Evolutionary conservation across 352 stramenopile species (phyloP).

Genomic region (Phytopythium kandeliae): DNA sequence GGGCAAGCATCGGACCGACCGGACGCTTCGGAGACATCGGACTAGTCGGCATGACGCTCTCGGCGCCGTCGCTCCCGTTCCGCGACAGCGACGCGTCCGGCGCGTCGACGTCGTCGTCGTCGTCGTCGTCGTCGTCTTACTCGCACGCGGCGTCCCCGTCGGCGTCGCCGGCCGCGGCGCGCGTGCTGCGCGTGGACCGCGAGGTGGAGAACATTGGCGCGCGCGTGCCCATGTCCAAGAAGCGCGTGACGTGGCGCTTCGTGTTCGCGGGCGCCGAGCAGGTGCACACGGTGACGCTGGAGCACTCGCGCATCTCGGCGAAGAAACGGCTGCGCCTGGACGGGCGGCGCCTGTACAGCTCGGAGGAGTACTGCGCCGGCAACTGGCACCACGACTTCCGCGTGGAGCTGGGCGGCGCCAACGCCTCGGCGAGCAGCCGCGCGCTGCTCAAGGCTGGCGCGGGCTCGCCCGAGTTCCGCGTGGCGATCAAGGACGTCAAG

Average conservation of each 20-base stretch:
- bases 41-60: slow-evolving; percentile 33
- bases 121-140: too few relatives aligned
- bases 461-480: slow-evolving; percentile 27
- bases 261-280: slow-evolving; percentile 66
- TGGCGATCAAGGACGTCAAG: slow-evolving; percentile 73
- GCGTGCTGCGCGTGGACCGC: slow-evolving; percentile 55
- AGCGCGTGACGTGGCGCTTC: slow-evolving; percentile 82
- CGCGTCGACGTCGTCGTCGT: slow-evolving; percentile 1
- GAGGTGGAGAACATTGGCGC: slow-evolving; percentile 83
- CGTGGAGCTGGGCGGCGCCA: slow-evolving; percentile 25
- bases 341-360: slow-evolving; percentile 61
- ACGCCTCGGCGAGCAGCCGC: slow-evolving; percentile 13
- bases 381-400: slow-evolving; percentile 80
- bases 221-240: slow-evolving; percentile 78
- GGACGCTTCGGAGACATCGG: too few relatives aligned
- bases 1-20: too few relatives aligned
- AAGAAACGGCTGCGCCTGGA: slow-evolving; percentile 84
- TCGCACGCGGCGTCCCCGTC: background rate
- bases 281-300: slow-evolving; percentile 80
- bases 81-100: slow-evolving; percentile 31
- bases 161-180: slow-evolving; percentile 9
- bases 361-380: slow-evolving; percentile 60
- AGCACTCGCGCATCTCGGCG: slow-evolving; percentile 75
- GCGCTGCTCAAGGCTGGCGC: background rate
- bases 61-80: slow-evolving; percentile 24